Evolutionary conservation across 208 protist species (phyloP).

Genomic region (Acanthamoeba castellanii): DNA sequence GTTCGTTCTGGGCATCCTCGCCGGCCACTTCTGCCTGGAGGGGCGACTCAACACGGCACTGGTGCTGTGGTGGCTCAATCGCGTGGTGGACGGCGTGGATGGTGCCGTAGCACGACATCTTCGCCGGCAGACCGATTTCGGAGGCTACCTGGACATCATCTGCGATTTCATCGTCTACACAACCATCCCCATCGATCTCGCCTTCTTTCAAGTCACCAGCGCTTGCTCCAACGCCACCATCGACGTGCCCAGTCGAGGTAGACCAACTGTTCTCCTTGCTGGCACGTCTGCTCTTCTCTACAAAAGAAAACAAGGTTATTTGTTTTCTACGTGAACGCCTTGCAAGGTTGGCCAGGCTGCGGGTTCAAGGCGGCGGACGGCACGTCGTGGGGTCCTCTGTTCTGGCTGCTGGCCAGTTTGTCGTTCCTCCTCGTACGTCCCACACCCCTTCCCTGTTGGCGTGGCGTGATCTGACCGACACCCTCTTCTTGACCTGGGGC

Average conservation of each 20-base stretch:
- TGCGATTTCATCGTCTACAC: conserved; percentile 67
- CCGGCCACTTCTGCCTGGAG: conserved; percentile 20
- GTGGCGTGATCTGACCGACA: no score
- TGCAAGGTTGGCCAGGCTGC: background rate
- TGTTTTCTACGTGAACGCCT: no score
- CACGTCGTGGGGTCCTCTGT: background rate
- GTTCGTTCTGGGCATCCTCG: background rate
- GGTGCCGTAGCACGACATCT: conserved; percentile 46
- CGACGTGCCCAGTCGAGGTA: no score
- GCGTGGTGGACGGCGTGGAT: conserved; percentile 49
- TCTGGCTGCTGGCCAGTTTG: background rate
- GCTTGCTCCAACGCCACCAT: background rate
- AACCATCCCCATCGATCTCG: conserved; percentile 45
- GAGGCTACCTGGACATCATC: conserved; percentile 73
- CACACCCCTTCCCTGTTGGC: background rate
- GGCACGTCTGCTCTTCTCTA: no score
- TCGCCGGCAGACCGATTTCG: conserved; percentile 39
- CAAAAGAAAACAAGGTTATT: no score
- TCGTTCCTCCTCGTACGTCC: background rate
- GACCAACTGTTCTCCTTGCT: no score
- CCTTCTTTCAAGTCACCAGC: background rate
- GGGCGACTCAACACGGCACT: background rate
- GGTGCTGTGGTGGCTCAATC: conserved; percentile 57
- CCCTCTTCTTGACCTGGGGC: no score
- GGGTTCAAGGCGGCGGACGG: background rate